A percentile compares a stretch with the other conserved stretches of the same genome.
Conservation (phyloP, 1,284 basidiomycete genomes). For the Spongispora temasekensis region DNA sequence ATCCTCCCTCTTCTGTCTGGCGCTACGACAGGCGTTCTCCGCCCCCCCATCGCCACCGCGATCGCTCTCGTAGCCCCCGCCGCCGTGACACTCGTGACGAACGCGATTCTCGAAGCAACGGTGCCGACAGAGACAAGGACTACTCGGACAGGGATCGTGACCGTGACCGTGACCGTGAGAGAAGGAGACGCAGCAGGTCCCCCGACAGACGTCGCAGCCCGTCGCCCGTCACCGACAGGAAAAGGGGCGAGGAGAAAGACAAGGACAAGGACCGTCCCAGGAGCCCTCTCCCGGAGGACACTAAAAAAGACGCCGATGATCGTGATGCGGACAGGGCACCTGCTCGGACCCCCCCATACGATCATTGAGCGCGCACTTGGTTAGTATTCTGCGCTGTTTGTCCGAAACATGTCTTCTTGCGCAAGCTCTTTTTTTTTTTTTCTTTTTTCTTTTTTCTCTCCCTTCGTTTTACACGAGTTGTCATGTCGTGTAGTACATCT, state of each 20-base stretch:
- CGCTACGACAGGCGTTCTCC: slow-evolving; percentile 70
- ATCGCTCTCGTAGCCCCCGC: slow-evolving; percentile 48
- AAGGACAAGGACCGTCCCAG: slow-evolving; percentile 49
- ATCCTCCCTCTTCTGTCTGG: slow-evolving; percentile 86
- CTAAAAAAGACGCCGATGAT: slow-evolving; percentile 49
- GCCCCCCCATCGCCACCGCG: slow-evolving; percentile 48
- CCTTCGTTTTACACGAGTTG: slow-evolving; percentile 13
- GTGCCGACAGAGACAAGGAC: slow-evolving; percentile 46
- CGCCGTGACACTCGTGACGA: slow-evolving; percentile 41
- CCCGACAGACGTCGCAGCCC: slow-evolving; percentile 52
- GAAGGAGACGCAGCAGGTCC: slow-evolving; percentile 48
- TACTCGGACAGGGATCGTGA: slow-evolving; percentile 28
- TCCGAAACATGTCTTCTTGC: slow-evolving; percentile 1
- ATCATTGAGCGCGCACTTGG: slow-evolving; percentile 37
- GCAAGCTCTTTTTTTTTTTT: not conserved
- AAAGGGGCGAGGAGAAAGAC: slow-evolving; percentile 48
- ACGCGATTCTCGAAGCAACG: slow-evolving; percentile 43
- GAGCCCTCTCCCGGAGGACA: slow-evolving; percentile 47
- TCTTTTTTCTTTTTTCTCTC: no score
- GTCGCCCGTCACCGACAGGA: slow-evolving; percentile 47
- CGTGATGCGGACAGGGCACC: slow-evolving; percentile 37
- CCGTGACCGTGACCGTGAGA: slow-evolving; percentile 39
- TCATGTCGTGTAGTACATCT: slow-evolving; percentile 23
- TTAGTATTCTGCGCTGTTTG: slow-evolving; percentile 6
- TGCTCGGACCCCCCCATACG: slow-evolving; percentile 52